Base-by-base conservation (phyloP, 2,329 filamentous ascomycete species). In the Colletotrichum chrysophilum region DNA sequence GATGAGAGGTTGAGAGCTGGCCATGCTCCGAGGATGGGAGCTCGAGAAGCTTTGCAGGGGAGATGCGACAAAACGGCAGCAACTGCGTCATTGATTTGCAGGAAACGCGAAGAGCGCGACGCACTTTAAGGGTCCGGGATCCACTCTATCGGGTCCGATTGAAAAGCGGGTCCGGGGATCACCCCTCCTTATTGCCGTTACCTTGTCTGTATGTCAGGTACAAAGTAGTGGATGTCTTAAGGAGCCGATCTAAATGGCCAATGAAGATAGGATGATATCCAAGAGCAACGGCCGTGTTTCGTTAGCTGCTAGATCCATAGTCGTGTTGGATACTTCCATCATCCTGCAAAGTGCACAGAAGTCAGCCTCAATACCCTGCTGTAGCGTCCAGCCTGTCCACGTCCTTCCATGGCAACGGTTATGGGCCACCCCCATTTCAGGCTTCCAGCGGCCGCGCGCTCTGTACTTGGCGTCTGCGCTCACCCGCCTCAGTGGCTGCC, bases 41-140 rank as follows among this genome's bases (percentile, higher is more conserved):
- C 66, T 48, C 60, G 58, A 56, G 52, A 66, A 66, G 36, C 66
- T 75, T 70, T 76, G 66, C 70, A 73, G 74, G 58, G 64, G 58
- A 38, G 32, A 58, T 69, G 58, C 70, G 43, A 60, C 58, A 52
- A 67, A 21, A 60, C 32, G 38, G 58, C 66, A 60, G 43, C 34
- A 64, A 61, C 34, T 69, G 70, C 81, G 81, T 83, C 80, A 82
- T 81, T 66, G 79, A 80, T 77, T 75, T 79, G 79, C 77, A 73
- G 71, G 58, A 52, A 78, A 80, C 82, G 78, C 81, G 81, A 79
- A 32, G n/a, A 26, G 58, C 56, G 67, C 67, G 36, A 62, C 67
- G 66, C 67, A 70, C 67, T 62, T 62, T 70, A 61, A 52, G 55
- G 67, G 67, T 48, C 38, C 58, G 64, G 34, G 73, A 38, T 24